Evolutionary conservation across 108 stramenopile species (phyloP).

Genomic region (Schizochytrium sp.): DNA sequence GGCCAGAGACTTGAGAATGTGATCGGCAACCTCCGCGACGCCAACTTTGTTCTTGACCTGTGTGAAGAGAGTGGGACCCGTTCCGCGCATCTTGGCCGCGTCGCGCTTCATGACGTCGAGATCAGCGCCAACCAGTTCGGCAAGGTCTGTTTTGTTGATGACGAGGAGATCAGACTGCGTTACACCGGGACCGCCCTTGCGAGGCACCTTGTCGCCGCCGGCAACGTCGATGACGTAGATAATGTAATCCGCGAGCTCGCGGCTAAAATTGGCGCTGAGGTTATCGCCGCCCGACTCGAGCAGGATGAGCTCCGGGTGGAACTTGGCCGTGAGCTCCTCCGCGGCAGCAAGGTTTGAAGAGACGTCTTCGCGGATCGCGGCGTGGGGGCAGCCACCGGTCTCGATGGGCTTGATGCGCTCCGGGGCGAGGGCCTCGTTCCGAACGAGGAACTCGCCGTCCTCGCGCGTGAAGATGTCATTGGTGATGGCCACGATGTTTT

Average conservation of each 20-base stretch:
- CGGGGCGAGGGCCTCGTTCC: slow-evolving; percentile 63
- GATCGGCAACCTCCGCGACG: slow-evolving; percentile 34
- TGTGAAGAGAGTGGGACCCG: slow-evolving; percentile 81
- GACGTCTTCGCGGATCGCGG: slow-evolving; percentile 88
- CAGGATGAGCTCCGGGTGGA: slow-evolving; percentile 62
- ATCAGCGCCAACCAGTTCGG: slow-evolving; percentile 88
- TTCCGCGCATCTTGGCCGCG: slow-evolving; percentile 71
- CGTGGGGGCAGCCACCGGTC: slow-evolving; percentile 97
- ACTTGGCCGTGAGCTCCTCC: slow-evolving; percentile 70
- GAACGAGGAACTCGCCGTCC: slow-evolving; percentile 84
- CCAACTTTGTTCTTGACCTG: slow-evolving; percentile 70
- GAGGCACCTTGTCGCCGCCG: slow-evolving; percentile 94
- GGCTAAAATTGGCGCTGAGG: slow-evolving; percentile 86
- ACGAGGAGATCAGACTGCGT: slow-evolving; percentile 87
- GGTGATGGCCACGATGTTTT: slow-evolving; percentile 64
- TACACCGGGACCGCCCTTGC: slow-evolving; percentile 96
- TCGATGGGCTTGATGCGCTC: slow-evolving; percentile 81
- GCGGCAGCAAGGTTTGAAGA: slow-evolving; percentile 82
- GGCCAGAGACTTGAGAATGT: background rate
- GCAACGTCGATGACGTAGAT: slow-evolving; percentile 98
- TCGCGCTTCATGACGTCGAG: slow-evolving; percentile 85
- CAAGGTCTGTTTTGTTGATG: slow-evolving; percentile 95
- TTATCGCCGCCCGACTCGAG: slow-evolving; percentile 96
- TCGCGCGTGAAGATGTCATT: slow-evolving; percentile 98
- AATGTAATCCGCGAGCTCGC: slow-evolving; percentile 89